Conservation (phyloP, 306 rosid species). For the Inga laurina region DNA sequence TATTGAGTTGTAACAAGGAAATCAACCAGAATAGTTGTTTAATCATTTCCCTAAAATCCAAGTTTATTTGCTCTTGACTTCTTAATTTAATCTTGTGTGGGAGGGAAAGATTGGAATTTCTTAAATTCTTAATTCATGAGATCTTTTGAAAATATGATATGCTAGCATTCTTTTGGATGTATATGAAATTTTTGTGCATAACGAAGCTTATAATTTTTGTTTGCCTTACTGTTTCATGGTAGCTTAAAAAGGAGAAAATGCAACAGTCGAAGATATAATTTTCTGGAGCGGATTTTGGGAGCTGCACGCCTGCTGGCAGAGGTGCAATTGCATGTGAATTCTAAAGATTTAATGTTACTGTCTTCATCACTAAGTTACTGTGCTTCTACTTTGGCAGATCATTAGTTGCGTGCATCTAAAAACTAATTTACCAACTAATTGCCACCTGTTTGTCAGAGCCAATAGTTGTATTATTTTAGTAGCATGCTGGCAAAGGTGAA, state of each 20-base stretch:
- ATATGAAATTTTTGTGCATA: constrained; percentile 12
- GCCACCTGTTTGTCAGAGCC: neutral
- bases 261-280: constrained; percentile 56
- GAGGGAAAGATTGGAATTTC: neutral
- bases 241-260: constrained; percentile 87
- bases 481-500: neutral
- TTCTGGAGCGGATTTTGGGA: constrained; percentile 83
- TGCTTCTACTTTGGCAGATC: constrained; percentile 17
- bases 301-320: constrained; percentile 69
- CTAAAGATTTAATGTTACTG: neutral
- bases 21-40: neutral
- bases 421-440: neutral
- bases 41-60: neutral
- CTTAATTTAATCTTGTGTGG: neutral
- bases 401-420: neutral
- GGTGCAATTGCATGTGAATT: constrained; percentile 51
- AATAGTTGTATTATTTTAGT: neutral
- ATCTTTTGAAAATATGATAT: constrained; percentile 9
- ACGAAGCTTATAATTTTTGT: neutral
- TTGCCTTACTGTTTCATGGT: constrained; percentile 31
- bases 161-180: neutral
- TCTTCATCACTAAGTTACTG: neutral
- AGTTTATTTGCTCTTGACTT: constrained; percentile 8
- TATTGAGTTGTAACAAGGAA: neutral
- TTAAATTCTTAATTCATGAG: neutral